Base-by-base conservation (phyloP, 306 rosid species). In the Alnus rubra region DNA sequence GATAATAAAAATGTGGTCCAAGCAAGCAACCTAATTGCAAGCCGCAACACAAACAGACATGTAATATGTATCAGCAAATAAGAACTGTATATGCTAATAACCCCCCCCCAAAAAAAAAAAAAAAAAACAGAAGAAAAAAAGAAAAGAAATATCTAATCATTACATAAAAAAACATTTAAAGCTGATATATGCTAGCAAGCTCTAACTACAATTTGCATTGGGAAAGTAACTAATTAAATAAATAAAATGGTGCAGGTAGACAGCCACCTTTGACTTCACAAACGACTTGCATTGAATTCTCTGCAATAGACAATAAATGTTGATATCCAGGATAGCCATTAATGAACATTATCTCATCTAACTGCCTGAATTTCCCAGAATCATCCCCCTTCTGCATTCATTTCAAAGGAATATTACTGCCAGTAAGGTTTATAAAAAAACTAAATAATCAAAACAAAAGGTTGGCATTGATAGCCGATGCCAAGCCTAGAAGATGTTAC, bases 251-350 rank as follows among this genome's bases (percentile, higher is more conserved):
- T 37, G 69, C 67, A 65, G 50, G 82, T 78, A 58, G 64, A 51
- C 16, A 52, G 45, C 75, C 74, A 92, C 98, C 97, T 94, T 88
- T 92, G 78, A 87, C 83, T 49, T 91, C 95, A 75, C 95, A 92
- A 77, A 94, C 96, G 76, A 93, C 74, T 91, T 85, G 98, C 98
- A 95, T 90, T 69, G 85, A 86, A 76, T 83, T 86, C 87, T 93
- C 97, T 1, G 87, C 94, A 33, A 86, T 56, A 68, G 93, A 86
- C 76, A 86, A 39, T 60, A 95, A 82, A 31, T 86, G 93, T 77
- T 85, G 94, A 88, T 95, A 95, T 56, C 83, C 97, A n/a, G 98
- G 98, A 84, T 85, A 95, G 8, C 93, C 92, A 73, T 86, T 89
- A 81, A 95, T 71, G 67, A 86, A 89, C 83, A 90, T 78, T 11